phyloP scores from a whole-genome alignment of 345 rosid genomes.

The Ricinus communis region DNA sequence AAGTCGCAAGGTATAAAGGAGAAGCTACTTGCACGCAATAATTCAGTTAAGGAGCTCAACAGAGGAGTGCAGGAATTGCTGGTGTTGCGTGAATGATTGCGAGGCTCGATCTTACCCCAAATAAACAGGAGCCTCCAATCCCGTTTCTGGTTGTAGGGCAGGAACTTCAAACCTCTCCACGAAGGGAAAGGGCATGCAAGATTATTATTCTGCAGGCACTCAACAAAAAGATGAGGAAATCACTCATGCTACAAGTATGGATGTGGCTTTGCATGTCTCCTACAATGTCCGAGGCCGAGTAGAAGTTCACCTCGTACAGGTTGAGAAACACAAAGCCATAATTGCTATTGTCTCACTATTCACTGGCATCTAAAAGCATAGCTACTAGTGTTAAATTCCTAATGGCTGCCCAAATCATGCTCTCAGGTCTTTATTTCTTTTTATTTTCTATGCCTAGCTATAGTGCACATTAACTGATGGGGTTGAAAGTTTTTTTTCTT shows the following conservation, averaged over 20 bases:
- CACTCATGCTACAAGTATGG: constrained; percentile 16
- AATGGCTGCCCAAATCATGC: too few relatives aligned
- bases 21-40: constrained; percentile 73
- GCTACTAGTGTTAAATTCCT: too few relatives aligned
- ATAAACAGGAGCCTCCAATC: constrained; percentile 41
- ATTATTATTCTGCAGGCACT: constrained; percentile 24
- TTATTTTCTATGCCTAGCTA: too few relatives aligned
- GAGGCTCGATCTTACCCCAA: constrained; percentile 67
- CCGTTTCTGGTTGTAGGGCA: constrained; percentile 34
- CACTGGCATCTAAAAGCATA: constrained; percentile 4
- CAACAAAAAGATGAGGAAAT: constrained; percentile 23
- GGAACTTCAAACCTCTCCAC: constrained; percentile 39
- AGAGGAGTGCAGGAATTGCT: constrained; percentile 86
- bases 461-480: too few relatives aligned
- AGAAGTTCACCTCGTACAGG: constrained; percentile 41
- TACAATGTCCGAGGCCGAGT: constrained; percentile 26
- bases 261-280: constrained; percentile 23
- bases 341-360: not conserved
- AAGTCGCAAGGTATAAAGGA: constrained; percentile 77
- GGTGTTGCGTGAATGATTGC: constrained; percentile 79
- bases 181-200: constrained; percentile 57
- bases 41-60: constrained; percentile 79
- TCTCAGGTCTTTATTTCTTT: too few relatives aligned
- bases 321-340: constrained; percentile 12
- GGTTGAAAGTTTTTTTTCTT: too few relatives aligned